phyloP scores from a whole-genome alignment of 495 filamentous ascomycete species.

The Penicillium canariense region DNA sequence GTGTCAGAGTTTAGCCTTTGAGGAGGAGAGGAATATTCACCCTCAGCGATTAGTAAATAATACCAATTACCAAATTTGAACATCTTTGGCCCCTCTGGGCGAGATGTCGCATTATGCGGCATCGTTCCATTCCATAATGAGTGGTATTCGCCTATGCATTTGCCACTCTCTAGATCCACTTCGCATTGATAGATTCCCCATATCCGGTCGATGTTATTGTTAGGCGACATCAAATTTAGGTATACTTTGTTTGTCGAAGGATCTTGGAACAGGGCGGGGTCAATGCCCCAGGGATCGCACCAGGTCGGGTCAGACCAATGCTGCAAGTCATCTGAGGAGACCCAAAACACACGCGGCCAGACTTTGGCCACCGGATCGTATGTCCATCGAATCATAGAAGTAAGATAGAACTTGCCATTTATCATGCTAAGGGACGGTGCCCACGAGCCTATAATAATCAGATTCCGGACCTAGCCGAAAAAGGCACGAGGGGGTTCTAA shows the following conservation, averaged over 20 bases:
- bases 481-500: not conserved
- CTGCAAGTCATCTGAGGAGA: not conserved
- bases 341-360: not conserved
- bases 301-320: not conserved
- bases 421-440: not conserved
- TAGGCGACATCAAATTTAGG: not conserved
- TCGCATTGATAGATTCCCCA: not conserved
- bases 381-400: not conserved
- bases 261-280: not conserved
- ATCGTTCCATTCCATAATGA: not conserved
- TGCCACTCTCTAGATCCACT: not conserved
- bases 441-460: not conserved
- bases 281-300: not conserved
- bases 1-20: no score
- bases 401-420: not conserved
- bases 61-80: not conserved
- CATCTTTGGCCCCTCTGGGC: not conserved
- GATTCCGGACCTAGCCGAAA: not conserved
- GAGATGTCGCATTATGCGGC: not conserved
- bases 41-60: not conserved
- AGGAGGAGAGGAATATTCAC: no score
- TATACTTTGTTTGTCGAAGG: not conserved
- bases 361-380: not conserved
- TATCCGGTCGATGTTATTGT: not conserved
- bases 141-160: not conserved